Evolutionary conservation across 768 basidiomycete species (phyloP), one percentile per base, ranked within the genome.

Genomic region (Mycena leptocephala): DNA sequence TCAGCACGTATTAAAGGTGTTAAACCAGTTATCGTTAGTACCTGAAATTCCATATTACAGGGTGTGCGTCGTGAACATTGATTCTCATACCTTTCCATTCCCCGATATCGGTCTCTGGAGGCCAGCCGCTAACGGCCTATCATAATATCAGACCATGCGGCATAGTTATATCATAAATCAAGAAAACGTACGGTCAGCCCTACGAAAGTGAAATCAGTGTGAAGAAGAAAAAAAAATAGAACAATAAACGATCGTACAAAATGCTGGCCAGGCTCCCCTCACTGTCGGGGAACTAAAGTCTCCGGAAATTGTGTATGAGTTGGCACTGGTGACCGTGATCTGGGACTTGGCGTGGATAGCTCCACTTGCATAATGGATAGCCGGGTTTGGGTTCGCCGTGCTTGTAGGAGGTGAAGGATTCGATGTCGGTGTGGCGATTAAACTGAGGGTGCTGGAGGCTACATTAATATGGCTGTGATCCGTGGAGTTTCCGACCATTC

Each of bases 231-330:
- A n/a, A 20, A 33, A 72, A 30, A 11, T 28, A 30, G 26, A 33
- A 53, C 5, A 64, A 70, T 30, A 41, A 30, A 41, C 6, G 2
- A 73, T 76, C 78, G 65, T 86, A 86, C 88, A 88, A 73, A 88
- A 88, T 16, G 88, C 88, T 62, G 88, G 88, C 88, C 88, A 88
- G 2, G 87, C 88, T 46, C 86, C 88, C 30, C 55, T 74, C 2
- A 81, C 82, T 8, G 88, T 89, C 4, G 88, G 86, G 0, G 88
- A 73, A 59, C 86, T 86, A 46, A 89, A 89, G 70, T 89, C 88
- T 51, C 88, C 88, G 16, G 84, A 82, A 55, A 89, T 80, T 0
- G 87, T 86, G 61, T 86, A 89, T 14, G 79, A 75, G 26, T 85
- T 83, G 3, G 81, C 66, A 11, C 81, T 77, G 16, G 87, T 88